These are phyloP conservation scores for Nakaseomyces bracarensis DNA, from an alignment of 1,139 yeast genomes.

Conservation along the genomic window DNA sequence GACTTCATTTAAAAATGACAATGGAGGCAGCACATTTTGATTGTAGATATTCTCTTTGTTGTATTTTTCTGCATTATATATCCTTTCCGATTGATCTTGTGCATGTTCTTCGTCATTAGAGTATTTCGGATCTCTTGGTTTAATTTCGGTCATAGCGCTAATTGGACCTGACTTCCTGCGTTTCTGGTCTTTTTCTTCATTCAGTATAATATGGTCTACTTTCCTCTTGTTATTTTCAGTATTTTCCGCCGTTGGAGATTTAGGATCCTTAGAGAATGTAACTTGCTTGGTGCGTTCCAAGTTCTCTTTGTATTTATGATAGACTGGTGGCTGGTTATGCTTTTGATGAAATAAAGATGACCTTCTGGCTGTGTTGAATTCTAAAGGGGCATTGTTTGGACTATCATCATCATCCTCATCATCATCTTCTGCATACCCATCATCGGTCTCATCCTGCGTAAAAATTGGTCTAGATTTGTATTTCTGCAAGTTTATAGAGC, in stretches of 20 bases:
- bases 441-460: conserved; percentile 24
- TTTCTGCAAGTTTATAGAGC: neutral
- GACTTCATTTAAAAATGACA: neutral
- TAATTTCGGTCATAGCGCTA: too few relatives aligned
- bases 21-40: neutral
- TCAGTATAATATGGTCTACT: conserved; percentile 13
- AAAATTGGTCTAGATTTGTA: conserved; percentile 10
- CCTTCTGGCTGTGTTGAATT: conserved; percentile 23
- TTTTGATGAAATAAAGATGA: conserved; percentile 17
- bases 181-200: conserved; percentile 2
- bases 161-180: too few relatives aligned
- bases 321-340: conserved; percentile 10
- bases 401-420: conserved; percentile 25
- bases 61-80: neutral
- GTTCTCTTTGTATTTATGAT: conserved; percentile 1
- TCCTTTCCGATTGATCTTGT: neutral
- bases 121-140: too few relatives aligned
- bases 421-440: conserved; percentile 32
- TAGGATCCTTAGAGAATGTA: conserved; percentile 1
- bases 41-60: neutral
- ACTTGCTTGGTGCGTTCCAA: neutral
- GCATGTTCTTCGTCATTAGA: neutral
- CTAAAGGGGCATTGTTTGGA: conserved; percentile 35
- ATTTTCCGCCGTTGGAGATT: neutral
- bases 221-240: neutral